Conservation (phyloP, 2,329 filamentous ascomycete genomes). For the Aspergillus neotritici region DNA sequence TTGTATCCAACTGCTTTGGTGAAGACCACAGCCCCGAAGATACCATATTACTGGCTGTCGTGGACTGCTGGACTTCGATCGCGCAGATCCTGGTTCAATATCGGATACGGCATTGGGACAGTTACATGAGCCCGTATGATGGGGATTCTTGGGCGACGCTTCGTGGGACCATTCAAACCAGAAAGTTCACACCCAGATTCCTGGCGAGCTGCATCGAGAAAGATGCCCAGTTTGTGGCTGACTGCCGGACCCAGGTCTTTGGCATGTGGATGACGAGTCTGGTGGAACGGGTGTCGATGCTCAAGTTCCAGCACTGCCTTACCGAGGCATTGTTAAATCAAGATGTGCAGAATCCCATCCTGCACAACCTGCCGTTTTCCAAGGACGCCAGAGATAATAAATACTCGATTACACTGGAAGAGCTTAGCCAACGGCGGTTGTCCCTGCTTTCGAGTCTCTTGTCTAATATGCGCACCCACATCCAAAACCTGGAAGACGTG, state of each 20-base stretch:
- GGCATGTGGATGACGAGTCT: slow-evolving; percentile 50
- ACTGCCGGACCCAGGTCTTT: slow-evolving; percentile 47
- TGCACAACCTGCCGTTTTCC: slow-evolving; percentile 55
- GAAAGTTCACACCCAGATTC: slow-evolving; percentile 44
- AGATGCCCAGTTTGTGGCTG: slow-evolving; percentile 36
- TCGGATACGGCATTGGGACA: slow-evolving; percentile 48
- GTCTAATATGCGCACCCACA: slow-evolving; percentile 54
- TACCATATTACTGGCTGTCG: slow-evolving; percentile 44
- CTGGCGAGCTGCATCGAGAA: slow-evolving; percentile 42
- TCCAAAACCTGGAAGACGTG: slow-evolving; percentile 34
- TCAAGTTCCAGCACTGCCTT: slow-evolving; percentile 57
- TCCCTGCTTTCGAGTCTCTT: slow-evolving; percentile 52
- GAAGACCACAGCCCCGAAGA: slow-evolving; percentile 53
- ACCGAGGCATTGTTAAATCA: slow-evolving; percentile 50
- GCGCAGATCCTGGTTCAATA: slow-evolving; percentile 45
- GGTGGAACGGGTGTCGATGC: slow-evolving; percentile 54
- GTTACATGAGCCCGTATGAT: slow-evolving; percentile 52
- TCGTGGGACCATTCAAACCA: slow-evolving; percentile 43
- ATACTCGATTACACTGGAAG: slow-evolving; percentile 47
- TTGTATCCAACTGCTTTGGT: slow-evolving; percentile 58
- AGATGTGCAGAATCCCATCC: slow-evolving; percentile 42
- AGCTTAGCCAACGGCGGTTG: slow-evolving; percentile 51
- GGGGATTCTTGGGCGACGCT: slow-evolving; percentile 45
- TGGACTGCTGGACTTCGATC: slow-evolving; percentile 52
- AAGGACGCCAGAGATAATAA: slow-evolving; percentile 29